A percentile compares a stretch with the other conserved stretches of the same genome.
Conservation (phyloP, 495 filamentous ascomycete genomes). For the Lepraria neglecta region DNA sequence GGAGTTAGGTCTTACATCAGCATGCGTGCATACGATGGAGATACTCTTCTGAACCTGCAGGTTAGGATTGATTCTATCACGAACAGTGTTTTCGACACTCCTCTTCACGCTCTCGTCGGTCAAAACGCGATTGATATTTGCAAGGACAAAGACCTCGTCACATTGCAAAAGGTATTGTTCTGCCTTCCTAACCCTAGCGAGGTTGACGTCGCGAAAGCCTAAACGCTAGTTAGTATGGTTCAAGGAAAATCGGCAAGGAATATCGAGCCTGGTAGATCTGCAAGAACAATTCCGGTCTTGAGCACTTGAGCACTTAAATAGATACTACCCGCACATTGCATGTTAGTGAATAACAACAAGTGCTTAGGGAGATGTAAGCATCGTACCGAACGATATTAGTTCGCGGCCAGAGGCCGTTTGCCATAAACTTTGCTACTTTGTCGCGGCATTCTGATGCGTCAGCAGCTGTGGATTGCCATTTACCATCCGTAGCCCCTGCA, state of each 20-base stretch:
- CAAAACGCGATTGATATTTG: slow-evolving; percentile 29
- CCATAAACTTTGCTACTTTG: slow-evolving; percentile 29
- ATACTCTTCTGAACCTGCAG: neutral
- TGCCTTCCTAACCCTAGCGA: slow-evolving; percentile 31
- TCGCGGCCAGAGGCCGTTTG: slow-evolving; percentile 32
- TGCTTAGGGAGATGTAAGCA: neutral
- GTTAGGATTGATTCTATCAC: neutral
- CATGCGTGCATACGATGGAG: slow-evolving; percentile 27
- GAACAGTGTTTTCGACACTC: slow-evolving; percentile 5
- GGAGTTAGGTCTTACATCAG: slow-evolving; percentile 20
- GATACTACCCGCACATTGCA: slow-evolving; percentile 19
- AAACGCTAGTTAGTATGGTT: neutral
- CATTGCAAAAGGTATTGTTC: slow-evolving; percentile 31
- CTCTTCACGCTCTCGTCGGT: slow-evolving; percentile 21
- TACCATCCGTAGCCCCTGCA: slow-evolving; percentile 23
- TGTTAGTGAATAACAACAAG: neutral
- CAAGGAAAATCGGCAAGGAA: neutral
- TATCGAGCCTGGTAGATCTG: slow-evolving; percentile 3
- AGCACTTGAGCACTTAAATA: slow-evolving; percentile 31
- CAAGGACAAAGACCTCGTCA: slow-evolving; percentile 31
- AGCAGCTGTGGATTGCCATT: slow-evolving; percentile 28
- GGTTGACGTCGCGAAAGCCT: slow-evolving; percentile 23
- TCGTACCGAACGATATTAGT: slow-evolving; percentile 32
- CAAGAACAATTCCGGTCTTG: slow-evolving; percentile 6
- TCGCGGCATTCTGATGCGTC: slow-evolving; percentile 30